A percentile compares a stretch with the other conserved stretches of the same genome.
These are phyloP conservation scores for Globisporangium ultimum DNA, from an alignment of 352 stramenopile species.

Conservation along the genomic window DNA sequence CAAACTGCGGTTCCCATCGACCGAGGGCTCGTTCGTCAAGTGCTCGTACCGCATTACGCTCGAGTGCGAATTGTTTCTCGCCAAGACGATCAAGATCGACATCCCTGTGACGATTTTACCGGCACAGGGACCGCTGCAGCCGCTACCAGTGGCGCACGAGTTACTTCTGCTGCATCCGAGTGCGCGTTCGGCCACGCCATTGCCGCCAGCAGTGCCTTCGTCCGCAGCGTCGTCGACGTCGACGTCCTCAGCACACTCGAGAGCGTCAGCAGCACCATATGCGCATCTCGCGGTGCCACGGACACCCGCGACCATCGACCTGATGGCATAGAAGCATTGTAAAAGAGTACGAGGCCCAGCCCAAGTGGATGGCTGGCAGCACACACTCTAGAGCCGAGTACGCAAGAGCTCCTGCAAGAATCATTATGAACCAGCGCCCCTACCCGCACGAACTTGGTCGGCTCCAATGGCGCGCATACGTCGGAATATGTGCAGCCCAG, in stretches of 20 bases:
- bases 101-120: slow-evolving; percentile 36
- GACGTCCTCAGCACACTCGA: neutral
- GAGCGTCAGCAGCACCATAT: neutral
- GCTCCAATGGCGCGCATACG: neutral
- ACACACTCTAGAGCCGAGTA: too few species aligned
- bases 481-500: slow-evolving; percentile 5
- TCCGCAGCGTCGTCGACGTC: neutral
- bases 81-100: slow-evolving; percentile 24
- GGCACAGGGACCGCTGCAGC: slow-evolving; percentile 4
- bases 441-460: too few species aligned
- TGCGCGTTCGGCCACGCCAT: neutral
- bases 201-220: neutral
- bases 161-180: too few species aligned
- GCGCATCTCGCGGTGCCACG: neutral
- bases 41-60: slow-evolving; percentile 62
- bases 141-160: neutral
- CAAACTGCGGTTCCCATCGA: slow-evolving; percentile 57
- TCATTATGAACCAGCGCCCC: too few species aligned
- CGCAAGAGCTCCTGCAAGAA: neutral
- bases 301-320: slow-evolving; percentile 10
- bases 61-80: slow-evolving; percentile 48
- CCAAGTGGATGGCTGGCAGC: too few species aligned
- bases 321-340: slow-evolving; percentile 4
- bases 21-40: slow-evolving; percentile 44
- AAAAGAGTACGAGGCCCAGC: neutral